phyloP scores from a whole-genome alignment of 1,284 basidiomycete species.

The Gymnopus androsaceus region DNA sequence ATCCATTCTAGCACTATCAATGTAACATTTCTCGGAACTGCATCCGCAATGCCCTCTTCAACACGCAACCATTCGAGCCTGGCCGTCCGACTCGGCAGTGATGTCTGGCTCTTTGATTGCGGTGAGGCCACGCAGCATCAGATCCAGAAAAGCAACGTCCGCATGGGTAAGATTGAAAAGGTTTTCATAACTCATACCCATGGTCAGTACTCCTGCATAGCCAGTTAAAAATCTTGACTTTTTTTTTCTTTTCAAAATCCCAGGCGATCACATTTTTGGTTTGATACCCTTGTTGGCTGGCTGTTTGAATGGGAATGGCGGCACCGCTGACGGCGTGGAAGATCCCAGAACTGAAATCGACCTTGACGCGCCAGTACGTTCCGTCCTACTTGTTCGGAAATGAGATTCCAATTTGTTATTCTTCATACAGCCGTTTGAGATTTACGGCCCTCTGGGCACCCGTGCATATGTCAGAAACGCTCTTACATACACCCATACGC shows the following conservation, averaged over 20 bases:
- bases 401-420: background rate
- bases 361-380: slow-evolving; percentile 35
- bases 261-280: slow-evolving; percentile 88
- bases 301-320: slow-evolving; percentile 70
- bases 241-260: no score
- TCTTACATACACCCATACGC: slow-evolving; percentile 72
- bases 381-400: slow-evolving; percentile 4
- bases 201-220: slow-evolving; percentile 45
- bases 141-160: slow-evolving; percentile 69
- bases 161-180: slow-evolving; percentile 80
- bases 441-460: slow-evolving; percentile 88
- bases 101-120: slow-evolving; percentile 88
- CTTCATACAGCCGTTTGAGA: slow-evolving; percentile 63
- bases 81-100: slow-evolving; percentile 60
- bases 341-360: slow-evolving; percentile 52
- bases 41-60: slow-evolving; percentile 74
- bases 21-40: slow-evolving; percentile 76
- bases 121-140: slow-evolving; percentile 82
- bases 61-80: slow-evolving; percentile 76
- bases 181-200: slow-evolving; percentile 94
- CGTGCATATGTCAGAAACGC: slow-evolving; percentile 80
- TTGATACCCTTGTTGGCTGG: slow-evolving; percentile 73
- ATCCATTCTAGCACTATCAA: slow-evolving; percentile 37
- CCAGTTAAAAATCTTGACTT: background rate
- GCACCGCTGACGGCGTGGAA: slow-evolving; percentile 57